Evolutionary conservation across 805 yeast species (phyloP).

Genomic region (Wickerhamiella alocasiicola): DNA sequence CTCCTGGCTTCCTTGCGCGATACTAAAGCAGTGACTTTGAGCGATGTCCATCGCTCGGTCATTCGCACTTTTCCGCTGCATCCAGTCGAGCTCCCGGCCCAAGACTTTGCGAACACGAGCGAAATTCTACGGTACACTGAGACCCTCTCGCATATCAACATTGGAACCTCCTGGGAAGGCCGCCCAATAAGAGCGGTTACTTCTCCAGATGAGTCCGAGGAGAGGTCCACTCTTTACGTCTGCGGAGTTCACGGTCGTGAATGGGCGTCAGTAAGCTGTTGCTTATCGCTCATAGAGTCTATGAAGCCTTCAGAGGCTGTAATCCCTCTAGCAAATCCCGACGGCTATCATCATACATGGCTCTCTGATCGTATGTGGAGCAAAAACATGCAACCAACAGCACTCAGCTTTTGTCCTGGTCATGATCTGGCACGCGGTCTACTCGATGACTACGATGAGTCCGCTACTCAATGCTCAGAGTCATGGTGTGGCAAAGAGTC

Average conservation of each 20-base stretch:
- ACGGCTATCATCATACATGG: conserved; percentile 84
- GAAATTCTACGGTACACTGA: conserved; percentile 3
- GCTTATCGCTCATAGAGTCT: conserved; percentile 27
- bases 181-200: conserved; percentile 50
- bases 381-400: conserved; percentile 71
- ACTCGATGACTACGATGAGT: conserved; percentile 52
- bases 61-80: conserved; percentile 19
- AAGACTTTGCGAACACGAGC: background rate
- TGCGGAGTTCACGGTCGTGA: conserved; percentile 87
- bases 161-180: conserved; percentile 70
- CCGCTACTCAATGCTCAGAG: conserved; percentile 61
- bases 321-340: conserved; percentile 80
- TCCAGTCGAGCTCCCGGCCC: conserved; percentile 4
- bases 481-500: conserved; percentile 68
- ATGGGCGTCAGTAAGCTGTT: conserved; percentile 69
- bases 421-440: conserved; percentile 76
- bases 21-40: conserved; percentile 14
- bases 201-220: conserved; percentile 34
- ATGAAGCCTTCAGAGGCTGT: conserved; percentile 45
- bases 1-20: conserved; percentile 11
- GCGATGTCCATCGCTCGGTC: conserved; percentile 24
- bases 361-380: conserved; percentile 71
- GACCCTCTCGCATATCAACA: conserved; percentile 29
- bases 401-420: conserved; percentile 56
- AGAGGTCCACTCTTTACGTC: conserved; percentile 35